Percentiles rank a stretch among this genome's conserved stretches.
Evolutionary conservation across 2,329 filamentous ascomycete genomes (phyloP).

Genomic region (Colletotrichum sp.): DNA sequence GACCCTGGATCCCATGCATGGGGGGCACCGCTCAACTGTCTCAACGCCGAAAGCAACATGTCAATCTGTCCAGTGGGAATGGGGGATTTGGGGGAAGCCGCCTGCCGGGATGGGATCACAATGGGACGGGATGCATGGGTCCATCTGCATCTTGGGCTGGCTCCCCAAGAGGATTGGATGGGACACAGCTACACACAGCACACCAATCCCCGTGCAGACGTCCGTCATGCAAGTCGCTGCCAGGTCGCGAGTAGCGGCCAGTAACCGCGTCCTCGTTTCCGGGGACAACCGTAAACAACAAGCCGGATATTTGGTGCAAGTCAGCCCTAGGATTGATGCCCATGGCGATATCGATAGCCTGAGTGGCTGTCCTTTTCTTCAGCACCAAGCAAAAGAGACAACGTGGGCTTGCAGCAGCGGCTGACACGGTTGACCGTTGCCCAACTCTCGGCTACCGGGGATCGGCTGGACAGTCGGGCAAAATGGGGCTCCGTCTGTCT

Average conservation of each 20-base stretch:
- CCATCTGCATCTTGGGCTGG: background rate
- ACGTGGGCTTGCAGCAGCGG: background rate
- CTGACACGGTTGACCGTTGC: background rate
- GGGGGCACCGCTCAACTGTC: conserved; percentile 5
- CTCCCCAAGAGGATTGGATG: background rate
- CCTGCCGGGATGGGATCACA: conserved; percentile 4
- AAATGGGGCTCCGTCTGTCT: background rate
- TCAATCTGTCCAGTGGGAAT: conserved; percentile 5
- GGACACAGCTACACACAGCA: background rate
- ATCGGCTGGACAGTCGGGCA: background rate
- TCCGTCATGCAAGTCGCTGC: conserved; percentile 4
- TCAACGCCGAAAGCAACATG: conserved; percentile 12
- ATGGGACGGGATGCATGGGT: conserved; percentile 6
- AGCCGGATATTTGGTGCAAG: background rate
- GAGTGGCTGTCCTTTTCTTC: background rate
- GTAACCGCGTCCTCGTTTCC: background rate
- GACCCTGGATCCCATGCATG: conserved; percentile 8
- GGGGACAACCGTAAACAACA: background rate
- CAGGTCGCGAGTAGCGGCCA: background rate
- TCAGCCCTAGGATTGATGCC: background rate
- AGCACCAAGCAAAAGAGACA: background rate
- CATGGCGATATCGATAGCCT: background rate
- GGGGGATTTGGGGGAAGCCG: background rate
- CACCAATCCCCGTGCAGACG: conserved; percentile 7
- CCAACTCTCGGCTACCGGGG: background rate